Evolutionary conservation across 768 basidiomycete genomes (phyloP).

Genomic region (Lactifluus pinguis): DNA sequence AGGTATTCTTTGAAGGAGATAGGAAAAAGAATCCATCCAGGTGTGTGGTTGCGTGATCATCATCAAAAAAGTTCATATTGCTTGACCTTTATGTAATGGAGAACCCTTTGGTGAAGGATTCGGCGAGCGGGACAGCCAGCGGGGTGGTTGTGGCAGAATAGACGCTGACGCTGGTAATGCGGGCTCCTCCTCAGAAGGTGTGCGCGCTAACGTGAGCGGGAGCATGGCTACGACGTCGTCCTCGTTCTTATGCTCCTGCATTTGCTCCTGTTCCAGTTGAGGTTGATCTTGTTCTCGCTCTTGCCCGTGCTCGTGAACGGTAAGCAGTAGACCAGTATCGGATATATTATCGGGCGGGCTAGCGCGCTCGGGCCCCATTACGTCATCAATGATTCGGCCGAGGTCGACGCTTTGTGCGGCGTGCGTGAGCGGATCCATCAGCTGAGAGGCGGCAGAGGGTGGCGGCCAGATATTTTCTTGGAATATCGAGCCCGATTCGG

Average conservation of each 20-base stretch:
- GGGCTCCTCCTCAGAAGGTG: slow-evolving; percentile 2
- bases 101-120: slow-evolving; percentile 4
- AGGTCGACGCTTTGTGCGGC: slow-evolving; percentile 8
- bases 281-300: neutral
- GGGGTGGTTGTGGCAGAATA: neutral
- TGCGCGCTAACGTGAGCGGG: neutral
- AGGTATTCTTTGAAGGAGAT: too few species aligned
- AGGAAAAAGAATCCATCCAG: too few species aligned
- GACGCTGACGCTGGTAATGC: neutral
- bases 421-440: slow-evolving; percentile 12
- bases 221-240: neutral
- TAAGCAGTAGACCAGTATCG: neutral
- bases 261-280: neutral
- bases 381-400: slow-evolving; percentile 10
- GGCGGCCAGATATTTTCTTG: slow-evolving; percentile 19
- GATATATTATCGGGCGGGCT: neutral
- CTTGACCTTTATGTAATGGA: neutral
- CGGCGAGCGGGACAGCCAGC: slow-evolving; percentile 6
- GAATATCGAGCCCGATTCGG: slow-evolving; percentile 18
- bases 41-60: neutral
- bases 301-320: neutral
- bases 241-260: neutral
- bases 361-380: slow-evolving; percentile 8
- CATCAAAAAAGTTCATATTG: neutral
- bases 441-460: neutral